Evolutionary conservation across 495 filamentous ascomycete genomes (phyloP), one percentile per base, ranked within the genome.

Genomic region (Hypoxylon crocopeplum): DNA sequence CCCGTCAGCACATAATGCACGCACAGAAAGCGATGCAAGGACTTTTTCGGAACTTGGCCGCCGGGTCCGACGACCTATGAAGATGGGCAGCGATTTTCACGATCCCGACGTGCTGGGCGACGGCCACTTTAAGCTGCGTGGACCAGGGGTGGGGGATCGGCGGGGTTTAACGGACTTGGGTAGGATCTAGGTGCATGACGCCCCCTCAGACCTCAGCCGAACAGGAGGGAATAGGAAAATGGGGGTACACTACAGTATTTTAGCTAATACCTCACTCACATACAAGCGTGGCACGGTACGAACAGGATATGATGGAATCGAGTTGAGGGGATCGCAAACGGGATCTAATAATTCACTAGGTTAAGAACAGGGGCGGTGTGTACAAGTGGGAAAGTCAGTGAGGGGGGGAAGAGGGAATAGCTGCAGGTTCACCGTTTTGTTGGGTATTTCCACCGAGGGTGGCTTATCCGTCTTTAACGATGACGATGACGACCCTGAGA

Each of bases 401-500:
- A 44, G 13, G 36, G 15, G 37, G 29, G 24, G 24, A 15, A 33
- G n/a, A 37, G 54, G 33, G 37, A 12, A 21, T 12, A 25, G 12
- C 15, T 42, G 29, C 33, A 29, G 30, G 45, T 36, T 20, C 33
- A 21, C 17, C 19, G 30, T 20, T 27, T 30, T 7, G 24, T 37
- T 46, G 48, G 37, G 48, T 27, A 34, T 41, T 8, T n/a, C n/a
- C n/a, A n/a, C n/a, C n/a, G 25, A 17, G 22, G 25, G 25, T 17
- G n/a, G 24, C 40, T 44, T 44, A 21, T 41, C 10, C 38, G 17
- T 16, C 38, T 42, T 25, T 46, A 48, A 57, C 45, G 48, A 63
- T 34, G 59, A 63, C 52, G 59, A 63, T 48, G 42, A 63, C 34
- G 52, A 62, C 25, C 33, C n/a, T 12, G 34, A 45, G 48, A 52